Base-by-base conservation (phyloP, 257 asterid genomes). In the Mitragyna speciosa region DNA sequence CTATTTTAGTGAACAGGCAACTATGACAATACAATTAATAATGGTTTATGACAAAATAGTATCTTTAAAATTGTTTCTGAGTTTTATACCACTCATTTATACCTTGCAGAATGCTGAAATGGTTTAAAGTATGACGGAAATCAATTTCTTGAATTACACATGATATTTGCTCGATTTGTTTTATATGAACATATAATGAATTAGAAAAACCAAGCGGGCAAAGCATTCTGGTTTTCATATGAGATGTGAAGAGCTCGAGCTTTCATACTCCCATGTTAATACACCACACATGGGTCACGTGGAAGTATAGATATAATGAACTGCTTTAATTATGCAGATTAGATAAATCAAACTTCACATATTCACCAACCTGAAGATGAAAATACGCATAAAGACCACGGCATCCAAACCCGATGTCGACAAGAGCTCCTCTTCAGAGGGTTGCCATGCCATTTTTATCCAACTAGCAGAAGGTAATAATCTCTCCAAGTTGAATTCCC, bases 381-480 rank as follows among this genome's bases (percentile, higher is more conserved):
- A 89, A 85, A 96, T 91, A 78, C 97, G 96, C 94, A 96, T 92
- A 88, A 96, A 94, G 39, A 96, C 99, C 0, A 96, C 93, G 26
- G 97, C 99, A 85, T 96, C 99, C 87, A 96, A 87, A 36, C 99
- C 98, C 33, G 94, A 88, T 64, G 49, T 85, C 9, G 84, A 61
- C 87, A 96, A 61, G 70, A 96, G 88, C 83, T 96, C 97, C 70
- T 87, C 97, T 82, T 96, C 99, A 12, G 99, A 83, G 76, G 89
- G 87, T 78, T 75, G 79, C 98, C 98, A 94, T 69, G 99, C 99
- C 69, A 87, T 87, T 75, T 85, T 89, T 82, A 92, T 89, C 99
- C 99, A 96, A 73, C 85, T 84, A 70, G 93, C 71, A 71, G 94
- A 91, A 11, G 97, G 90, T 70, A 90, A 61, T 20, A 89, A 77